phyloP scores from a whole-genome alignment of 768 basidiomycete genomes.

The Leccinellum luteum region DNA sequence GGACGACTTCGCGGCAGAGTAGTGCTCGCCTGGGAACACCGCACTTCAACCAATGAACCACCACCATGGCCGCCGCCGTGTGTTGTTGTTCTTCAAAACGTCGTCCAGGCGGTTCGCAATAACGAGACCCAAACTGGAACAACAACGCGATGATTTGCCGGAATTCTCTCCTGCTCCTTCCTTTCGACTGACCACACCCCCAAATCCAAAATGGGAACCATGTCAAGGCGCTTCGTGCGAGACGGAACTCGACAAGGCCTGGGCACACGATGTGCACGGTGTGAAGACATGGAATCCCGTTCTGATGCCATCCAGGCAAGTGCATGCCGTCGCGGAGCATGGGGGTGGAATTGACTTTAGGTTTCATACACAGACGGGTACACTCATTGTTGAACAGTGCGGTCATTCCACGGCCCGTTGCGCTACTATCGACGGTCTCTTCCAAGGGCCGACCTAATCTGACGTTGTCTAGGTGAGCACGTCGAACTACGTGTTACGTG shows the following conservation, averaged over 20 bases:
- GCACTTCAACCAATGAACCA: background rate
- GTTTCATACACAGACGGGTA: slow-evolving; percentile 25
- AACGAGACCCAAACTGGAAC: background rate
- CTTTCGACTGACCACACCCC: slow-evolving; percentile 37
- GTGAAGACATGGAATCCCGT: slow-evolving; percentile 44
- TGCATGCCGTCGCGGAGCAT: slow-evolving; percentile 13
- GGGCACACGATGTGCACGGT: slow-evolving; percentile 34
- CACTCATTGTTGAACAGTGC: slow-evolving; percentile 57
- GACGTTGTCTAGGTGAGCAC: slow-evolving; percentile 60
- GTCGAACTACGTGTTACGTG: slow-evolving; percentile 1
- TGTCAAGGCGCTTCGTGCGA: slow-evolving; percentile 36
- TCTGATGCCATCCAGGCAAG: slow-evolving; percentile 30
- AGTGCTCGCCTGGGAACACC: no score
- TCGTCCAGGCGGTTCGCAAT: slow-evolving; percentile 3
- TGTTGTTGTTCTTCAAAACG: background rate
- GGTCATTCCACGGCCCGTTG: slow-evolving; percentile 59
- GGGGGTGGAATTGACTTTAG: slow-evolving; percentile 25
- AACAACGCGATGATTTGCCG: slow-evolving; percentile 11
- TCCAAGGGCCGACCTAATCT: slow-evolving; percentile 52
- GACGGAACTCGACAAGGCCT: slow-evolving; percentile 20
- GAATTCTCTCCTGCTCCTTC: slow-evolving; percentile 22
- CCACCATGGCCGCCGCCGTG: background rate
- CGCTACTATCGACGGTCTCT: slow-evolving; percentile 62
- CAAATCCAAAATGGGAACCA: slow-evolving; percentile 42
- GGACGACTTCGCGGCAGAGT: slow-evolving; percentile 11